A percentile compares a stretch with the other conserved stretches of the same genome.
Evolutionary conservation across 257 asterid species (phyloP).

Genomic region (Solanum etuberosum): DNA sequence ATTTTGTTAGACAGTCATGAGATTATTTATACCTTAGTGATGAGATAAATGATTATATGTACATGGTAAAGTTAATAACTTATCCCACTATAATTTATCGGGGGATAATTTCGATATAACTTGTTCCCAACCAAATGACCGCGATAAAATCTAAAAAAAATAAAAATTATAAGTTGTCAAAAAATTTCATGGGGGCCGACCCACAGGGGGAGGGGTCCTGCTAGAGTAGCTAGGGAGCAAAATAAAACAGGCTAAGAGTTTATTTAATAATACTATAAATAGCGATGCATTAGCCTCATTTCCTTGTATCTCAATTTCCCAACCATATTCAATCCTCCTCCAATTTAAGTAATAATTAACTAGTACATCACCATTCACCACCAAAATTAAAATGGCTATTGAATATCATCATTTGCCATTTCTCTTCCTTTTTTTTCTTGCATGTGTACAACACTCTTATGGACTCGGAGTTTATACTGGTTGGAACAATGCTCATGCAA

Average conservation of each 20-base stretch:
- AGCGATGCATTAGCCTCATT: constrained; percentile 7
- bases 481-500: constrained; percentile 48
- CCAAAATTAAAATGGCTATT: neutral
- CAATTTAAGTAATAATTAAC: neutral
- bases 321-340: neutral
- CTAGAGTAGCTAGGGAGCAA: neutral
- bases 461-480: constrained; percentile 5
- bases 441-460: neutral
- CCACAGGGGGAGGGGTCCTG: neutral
- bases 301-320: neutral
- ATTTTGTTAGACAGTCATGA: neutral
- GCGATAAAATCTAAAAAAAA: neutral
- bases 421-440: neutral
- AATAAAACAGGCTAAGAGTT: neutral
- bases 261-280: neutral
- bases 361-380: neutral
- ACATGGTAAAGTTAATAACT: neutral
- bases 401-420: neutral
- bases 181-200: neutral
- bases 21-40: neutral
- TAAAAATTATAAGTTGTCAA: neutral
- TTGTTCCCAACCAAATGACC: neutral
- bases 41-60: neutral
- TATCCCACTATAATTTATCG: neutral
- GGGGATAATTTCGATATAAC: no score